These are phyloP conservation scores for Raffaelea ambrosiae DNA, from an alignment of 2,329 filamentous ascomycete species.

Conservation along the genomic window DNA sequence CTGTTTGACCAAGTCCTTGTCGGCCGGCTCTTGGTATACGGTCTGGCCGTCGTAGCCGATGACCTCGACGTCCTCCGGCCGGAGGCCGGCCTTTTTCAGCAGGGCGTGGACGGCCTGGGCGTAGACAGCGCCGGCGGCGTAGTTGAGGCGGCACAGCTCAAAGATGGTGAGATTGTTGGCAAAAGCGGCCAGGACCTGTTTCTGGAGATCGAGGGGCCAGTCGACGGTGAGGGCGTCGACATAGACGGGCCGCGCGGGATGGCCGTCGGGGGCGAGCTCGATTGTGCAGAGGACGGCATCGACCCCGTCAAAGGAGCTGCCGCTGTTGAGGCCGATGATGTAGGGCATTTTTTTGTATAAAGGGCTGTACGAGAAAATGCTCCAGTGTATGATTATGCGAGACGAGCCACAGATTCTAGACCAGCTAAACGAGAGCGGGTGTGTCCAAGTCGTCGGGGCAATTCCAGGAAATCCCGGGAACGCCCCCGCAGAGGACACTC, in stretches of 20 bases:
- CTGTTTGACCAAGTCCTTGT: constrained; percentile 13
- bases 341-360: constrained; percentile 12
- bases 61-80: constrained; percentile 18
- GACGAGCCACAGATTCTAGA: no score
- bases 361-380: no score
- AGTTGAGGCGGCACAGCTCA: constrained; percentile 20
- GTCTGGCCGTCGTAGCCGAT: constrained; percentile 23
- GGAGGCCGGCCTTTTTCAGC: constrained; percentile 12
- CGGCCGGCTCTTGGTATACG: constrained; percentile 21
- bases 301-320: constrained; percentile 21
- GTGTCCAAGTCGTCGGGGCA: no score
- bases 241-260: constrained; percentile 18
- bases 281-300: constrained; percentile 21
- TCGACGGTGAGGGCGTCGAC: constrained; percentile 20
- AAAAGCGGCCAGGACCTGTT: constrained; percentile 17
- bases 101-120: constrained; percentile 20
- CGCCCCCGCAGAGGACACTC: no score
- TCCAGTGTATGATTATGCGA: no score
- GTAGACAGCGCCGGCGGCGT: constrained; percentile 19
- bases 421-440: no score
- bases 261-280: constrained; percentile 18
- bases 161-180: constrained; percentile 19
- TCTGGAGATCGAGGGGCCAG: constrained; percentile 19
- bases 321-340: constrained; percentile 22
- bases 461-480: no score